A percentile compares a stretch with the other conserved stretches of the same genome.
phyloP scores from a whole-genome alignment of 139 green algal genomes.

The Pseudopediastrum boryanum region DNA sequence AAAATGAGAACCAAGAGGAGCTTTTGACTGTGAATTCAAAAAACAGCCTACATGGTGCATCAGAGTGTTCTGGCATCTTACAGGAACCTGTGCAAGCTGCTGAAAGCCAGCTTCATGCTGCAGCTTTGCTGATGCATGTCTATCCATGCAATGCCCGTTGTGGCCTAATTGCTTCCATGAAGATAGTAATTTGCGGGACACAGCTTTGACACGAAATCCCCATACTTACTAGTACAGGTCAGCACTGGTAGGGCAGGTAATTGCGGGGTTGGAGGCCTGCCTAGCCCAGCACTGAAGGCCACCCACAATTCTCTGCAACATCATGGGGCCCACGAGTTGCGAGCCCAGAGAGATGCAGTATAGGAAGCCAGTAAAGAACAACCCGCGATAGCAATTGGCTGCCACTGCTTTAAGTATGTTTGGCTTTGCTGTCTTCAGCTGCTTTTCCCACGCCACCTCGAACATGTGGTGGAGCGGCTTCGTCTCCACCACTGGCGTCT shows the following conservation, averaged over 20 bases:
- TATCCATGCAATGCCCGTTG: no score
- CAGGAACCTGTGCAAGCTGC: no score
- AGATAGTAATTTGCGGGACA: no score
- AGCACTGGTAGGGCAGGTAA: slow-evolving; percentile 18
- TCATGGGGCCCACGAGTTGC: slow-evolving; percentile 59
- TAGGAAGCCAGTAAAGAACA: slow-evolving; percentile 50
- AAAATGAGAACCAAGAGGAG: no score
- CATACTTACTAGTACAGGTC: slow-evolving; percentile 66
- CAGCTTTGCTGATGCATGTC: no score
- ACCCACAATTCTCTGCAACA: slow-evolving; percentile 53
- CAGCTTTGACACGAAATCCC: no score
- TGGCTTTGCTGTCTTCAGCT: slow-evolving; percentile 8
- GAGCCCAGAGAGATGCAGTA: slow-evolving; percentile 43
- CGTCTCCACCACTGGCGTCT: slow-evolving; percentile 25
- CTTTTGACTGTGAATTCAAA: no score
- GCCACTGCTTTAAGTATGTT: slow-evolving; percentile 43
- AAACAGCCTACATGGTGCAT: no score
- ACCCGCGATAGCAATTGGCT: slow-evolving; percentile 26
- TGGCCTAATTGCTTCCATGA: no score
- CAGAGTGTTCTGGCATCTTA: no score
- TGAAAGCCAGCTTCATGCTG: no score
- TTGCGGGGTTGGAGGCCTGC: not conserved
- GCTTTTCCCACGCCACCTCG: slow-evolving; percentile 31
- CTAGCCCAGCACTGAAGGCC: slow-evolving; percentile 40
- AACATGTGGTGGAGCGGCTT: slow-evolving; percentile 31